Conservation (phyloP, 371 early-diverging fungal genomes). For the Saksenaea vasiformis region DNA sequence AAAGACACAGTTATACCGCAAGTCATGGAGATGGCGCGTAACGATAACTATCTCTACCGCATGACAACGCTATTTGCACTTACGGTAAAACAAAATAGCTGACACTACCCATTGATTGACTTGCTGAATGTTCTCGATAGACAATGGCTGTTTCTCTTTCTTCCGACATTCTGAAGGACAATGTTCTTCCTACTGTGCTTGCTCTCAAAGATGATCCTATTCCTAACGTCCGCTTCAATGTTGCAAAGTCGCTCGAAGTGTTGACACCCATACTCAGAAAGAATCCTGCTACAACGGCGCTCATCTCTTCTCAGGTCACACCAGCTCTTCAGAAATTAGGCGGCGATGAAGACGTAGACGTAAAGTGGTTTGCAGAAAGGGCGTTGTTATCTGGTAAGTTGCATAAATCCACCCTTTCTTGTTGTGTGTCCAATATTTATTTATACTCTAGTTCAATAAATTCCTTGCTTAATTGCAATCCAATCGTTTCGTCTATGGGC, state of each 20-base stretch:
- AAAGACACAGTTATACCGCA: constrained; percentile 91
- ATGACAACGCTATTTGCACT: constrained; percentile 97
- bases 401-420: background rate
- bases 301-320: constrained; percentile 71
- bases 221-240: constrained; percentile 99
- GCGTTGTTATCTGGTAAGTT: constrained; percentile 64
- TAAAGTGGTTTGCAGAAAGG: constrained; percentile 87
- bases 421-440: background rate
- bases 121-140: constrained; percentile 32
- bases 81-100: constrained; percentile 74
- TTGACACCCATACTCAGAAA: constrained; percentile 79
- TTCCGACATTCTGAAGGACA: constrained; percentile 87
- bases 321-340: constrained; percentile 80
- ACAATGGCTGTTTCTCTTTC: constrained; percentile 85
- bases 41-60: constrained; percentile 92
- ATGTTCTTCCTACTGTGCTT: constrained; percentile 85
- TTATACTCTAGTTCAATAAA: constrained; percentile 1
- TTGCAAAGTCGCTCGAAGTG: constrained; percentile 91
- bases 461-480: background rate
- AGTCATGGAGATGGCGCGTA: constrained; percentile 85
- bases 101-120: background rate
- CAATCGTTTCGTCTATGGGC: background rate
- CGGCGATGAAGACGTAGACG: constrained; percentile 91
- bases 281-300: constrained; percentile 55
- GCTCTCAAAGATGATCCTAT: constrained; percentile 89